Base-by-base conservation (phyloP, 1,284 basidiomycete genomes). In the Sporisorium iseilematis-ciliati region DNA sequence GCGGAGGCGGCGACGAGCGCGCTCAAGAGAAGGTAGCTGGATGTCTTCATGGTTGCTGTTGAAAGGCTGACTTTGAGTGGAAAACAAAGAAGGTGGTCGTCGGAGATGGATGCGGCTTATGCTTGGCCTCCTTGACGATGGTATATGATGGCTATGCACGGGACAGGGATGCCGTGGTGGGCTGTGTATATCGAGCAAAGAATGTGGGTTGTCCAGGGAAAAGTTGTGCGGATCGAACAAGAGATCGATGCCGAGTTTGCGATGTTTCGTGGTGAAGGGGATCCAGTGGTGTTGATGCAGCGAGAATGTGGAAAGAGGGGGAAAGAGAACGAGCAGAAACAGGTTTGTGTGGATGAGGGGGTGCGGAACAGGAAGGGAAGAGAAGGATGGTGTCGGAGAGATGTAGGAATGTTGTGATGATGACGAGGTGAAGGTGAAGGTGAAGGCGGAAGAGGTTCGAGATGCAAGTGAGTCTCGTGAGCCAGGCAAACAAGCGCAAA, bases 1-100 rank as follows among this genome's bases (percentile, higher is more conserved):
- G 58, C 20, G 14, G 70, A 59, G 31, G 63, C 52, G 7, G 61
- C 64, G 33, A 73, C 42, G 41, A 73, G 65, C 52, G 63, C 64
- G 53, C 60, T 53, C 51, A 73, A 35, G 21, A 66, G 48, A 14
- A 73, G 51, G 16, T 50, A 67, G 43, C 57, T 50, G n/a, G 57
- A 52, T 8, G 70, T 21, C 60, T 60, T 66, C 70, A 73, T 73
- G 46, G 18, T 25, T 26, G 48, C 26, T 25, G n/a, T 14, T 31
- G 16, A 7, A 4, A 8, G 48, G 18, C n/a, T 46, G 43, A 26
- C 26, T 7, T 31, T 31, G 35, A 20, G 31, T 40, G 35, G 12
- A 18, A 52, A 21, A 21, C 20, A 18, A 52, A 21, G 33, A 20
- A 38, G 33, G 33, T 0, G 46, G n/a, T 29, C n/a, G 46, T n/a